Conservation (phyloP, 2,329 filamentous ascomycete genomes). For the Teratosphaeria gauchensis region DNA sequence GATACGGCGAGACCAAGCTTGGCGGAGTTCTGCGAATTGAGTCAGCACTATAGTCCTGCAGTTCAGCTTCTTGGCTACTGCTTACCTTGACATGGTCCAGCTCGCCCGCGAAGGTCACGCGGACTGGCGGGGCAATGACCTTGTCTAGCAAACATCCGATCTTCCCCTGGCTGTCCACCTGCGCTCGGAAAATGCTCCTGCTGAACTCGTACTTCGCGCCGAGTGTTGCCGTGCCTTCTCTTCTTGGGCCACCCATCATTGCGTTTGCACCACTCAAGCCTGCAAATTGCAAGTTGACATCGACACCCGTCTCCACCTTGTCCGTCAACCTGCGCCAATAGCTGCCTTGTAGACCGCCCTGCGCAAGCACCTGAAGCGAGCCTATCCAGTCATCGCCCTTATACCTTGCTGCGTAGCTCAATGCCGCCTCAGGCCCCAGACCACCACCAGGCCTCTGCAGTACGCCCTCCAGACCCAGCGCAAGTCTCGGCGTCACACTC, state of each 20-base stretch:
- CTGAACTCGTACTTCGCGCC: conserved; percentile 98
- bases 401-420: conserved; percentile 88
- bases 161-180: conserved; percentile 92
- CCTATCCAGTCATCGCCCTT: conserved; percentile 88
- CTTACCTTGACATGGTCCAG: conserved; percentile 92
- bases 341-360: conserved; percentile 78
- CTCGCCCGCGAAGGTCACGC: conserved; percentile 90
- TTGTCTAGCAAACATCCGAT: conserved; percentile 90
- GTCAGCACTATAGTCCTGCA: background rate
- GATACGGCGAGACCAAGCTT: conserved; percentile 93
- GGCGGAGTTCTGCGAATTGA: conserved; percentile 64
- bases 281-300: conserved; percentile 79
- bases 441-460: conserved; percentile 82
- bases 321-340: conserved; percentile 93
- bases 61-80: conserved; percentile 12
- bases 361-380: conserved; percentile 78
- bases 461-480: conserved; percentile 82
- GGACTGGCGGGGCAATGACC: conserved; percentile 84
- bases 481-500: conserved; percentile 75
- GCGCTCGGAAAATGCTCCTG: conserved; percentile 87
- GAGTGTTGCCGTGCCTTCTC: conserved; percentile 82
- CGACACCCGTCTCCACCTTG: conserved; percentile 91
- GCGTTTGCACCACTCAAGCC: conserved; percentile 45
- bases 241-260: conserved; percentile 66
- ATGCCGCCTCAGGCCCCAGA: conserved; percentile 78